These are phyloP conservation scores for Tritrichomonas foetus DNA, from an alignment of 208 protist genomes.

Conservation along the genomic window DNA sequence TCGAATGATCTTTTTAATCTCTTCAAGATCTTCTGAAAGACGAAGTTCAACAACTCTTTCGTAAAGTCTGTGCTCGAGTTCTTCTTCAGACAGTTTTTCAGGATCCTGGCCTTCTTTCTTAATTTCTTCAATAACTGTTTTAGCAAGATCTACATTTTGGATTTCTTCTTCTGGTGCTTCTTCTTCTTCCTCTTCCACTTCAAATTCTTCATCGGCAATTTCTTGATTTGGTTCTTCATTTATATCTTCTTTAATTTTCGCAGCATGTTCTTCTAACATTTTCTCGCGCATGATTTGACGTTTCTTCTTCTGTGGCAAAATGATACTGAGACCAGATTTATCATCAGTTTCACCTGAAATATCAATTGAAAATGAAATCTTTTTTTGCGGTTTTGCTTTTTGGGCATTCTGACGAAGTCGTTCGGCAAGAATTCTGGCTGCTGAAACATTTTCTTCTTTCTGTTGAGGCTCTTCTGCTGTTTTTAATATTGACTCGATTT, in stretches of 20 bases:
- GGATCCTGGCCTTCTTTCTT: neutral
- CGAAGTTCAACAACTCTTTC: neutral
- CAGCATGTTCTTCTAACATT: neutral
- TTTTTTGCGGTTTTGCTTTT: neutral
- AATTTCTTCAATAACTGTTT: neutral
- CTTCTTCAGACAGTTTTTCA: neutral
- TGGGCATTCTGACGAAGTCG: neutral
- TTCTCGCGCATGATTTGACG: neutral
- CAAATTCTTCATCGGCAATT: neutral
- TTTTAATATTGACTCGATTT: no score
- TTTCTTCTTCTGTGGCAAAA: neutral
- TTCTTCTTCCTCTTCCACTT: neutral
- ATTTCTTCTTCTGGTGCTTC: slow-evolving; percentile 19
- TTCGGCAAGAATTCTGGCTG: neutral
- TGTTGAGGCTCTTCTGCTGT: no score
- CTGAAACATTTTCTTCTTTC: neutral
- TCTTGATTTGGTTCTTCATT: neutral
- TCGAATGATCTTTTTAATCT: slow-evolving; percentile 28
- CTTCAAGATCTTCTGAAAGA: slow-evolving; percentile 20
- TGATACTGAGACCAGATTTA: neutral
- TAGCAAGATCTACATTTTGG: neutral
- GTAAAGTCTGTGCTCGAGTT: neutral
- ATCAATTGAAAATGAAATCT: neutral
- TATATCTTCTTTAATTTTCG: neutral
- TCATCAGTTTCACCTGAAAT: neutral